These are phyloP conservation scores for Fusarium sublunatum DNA, from an alignment of 2,329 filamentous ascomycete genomes.

Conservation along the genomic window DNA sequence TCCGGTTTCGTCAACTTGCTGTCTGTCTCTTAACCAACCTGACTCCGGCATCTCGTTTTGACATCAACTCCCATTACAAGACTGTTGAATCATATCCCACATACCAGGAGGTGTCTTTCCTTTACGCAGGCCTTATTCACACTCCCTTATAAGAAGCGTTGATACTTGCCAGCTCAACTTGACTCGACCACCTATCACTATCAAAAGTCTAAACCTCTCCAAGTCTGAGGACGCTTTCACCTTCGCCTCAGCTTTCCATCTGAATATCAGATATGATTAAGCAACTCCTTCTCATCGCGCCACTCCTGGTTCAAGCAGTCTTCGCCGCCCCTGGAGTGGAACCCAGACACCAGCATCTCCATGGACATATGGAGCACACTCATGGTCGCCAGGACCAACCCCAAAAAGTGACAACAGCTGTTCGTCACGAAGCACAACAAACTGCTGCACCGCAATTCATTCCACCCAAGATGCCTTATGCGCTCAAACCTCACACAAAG, in stretches of 20 bases:
- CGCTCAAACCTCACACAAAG: conserved; percentile 28
- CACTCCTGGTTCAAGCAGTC: conserved; percentile 44
- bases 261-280: conserved; percentile 40
- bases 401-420: conserved; percentile 19
- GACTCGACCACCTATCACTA: conserved; percentile 4
- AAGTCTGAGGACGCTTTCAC: conserved; percentile 6
- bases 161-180: conserved; percentile 3
- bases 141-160: conserved; percentile 32
- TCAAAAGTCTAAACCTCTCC: conserved; percentile 6
- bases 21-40: conserved; percentile 31
- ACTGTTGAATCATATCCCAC: conserved; percentile 16
- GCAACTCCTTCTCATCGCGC: conserved; percentile 36
- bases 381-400: conserved; percentile 13
- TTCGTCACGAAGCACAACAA: conserved; percentile 15
- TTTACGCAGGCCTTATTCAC: conserved; percentile 6
- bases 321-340: conserved; percentile 39
- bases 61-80: conserved; percentile 17
- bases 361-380: conserved; percentile 31
- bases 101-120: conserved; percentile 23
- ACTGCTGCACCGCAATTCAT: conserved; percentile 27
- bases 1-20: conserved; percentile 23
- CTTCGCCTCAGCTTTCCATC: not conserved
- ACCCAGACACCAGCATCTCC: conserved; percentile 31
- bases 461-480: conserved; percentile 26
- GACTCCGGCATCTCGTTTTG: conserved; percentile 37